Conservation (phyloP, 1,284 basidiomycete genomes). For the Cryptococcus sp. region DNA sequence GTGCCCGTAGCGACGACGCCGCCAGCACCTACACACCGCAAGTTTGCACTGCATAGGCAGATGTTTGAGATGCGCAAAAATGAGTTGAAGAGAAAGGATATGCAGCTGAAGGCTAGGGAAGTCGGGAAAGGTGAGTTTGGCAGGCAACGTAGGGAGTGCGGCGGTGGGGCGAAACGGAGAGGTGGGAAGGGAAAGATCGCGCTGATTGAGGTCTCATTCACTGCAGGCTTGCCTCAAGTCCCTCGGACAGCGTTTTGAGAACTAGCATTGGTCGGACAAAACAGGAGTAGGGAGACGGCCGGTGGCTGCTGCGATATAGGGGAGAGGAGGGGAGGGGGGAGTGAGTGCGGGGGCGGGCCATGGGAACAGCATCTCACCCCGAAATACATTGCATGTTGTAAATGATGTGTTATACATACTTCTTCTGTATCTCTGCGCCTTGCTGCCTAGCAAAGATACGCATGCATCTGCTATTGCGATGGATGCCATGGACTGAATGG, state of each 20-base stretch:
- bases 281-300: no score
- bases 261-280: no score
- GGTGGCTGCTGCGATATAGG: no score
- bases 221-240: conserved; percentile 1
- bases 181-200: neutral
- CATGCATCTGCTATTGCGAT: no score
- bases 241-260: conserved; percentile 8
- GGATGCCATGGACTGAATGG: no score
- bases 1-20: conserved; percentile 18
- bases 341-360: no score
- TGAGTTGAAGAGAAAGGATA: conserved; percentile 36
- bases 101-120: conserved; percentile 45
- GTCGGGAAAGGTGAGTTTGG: conserved; percentile 38
- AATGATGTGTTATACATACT: no score
- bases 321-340: no score
- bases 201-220: neutral
- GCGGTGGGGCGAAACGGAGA: neutral
- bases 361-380: no score
- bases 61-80: conserved; percentile 45
- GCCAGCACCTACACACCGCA: conserved; percentile 36
- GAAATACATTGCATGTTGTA: no score
- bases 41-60: conserved; percentile 44
- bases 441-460: no score
- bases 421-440: no score
- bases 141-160: neutral